phyloP scores from a whole-genome alignment of 805 yeast species.

The Ogataea glucozyma region DNA sequence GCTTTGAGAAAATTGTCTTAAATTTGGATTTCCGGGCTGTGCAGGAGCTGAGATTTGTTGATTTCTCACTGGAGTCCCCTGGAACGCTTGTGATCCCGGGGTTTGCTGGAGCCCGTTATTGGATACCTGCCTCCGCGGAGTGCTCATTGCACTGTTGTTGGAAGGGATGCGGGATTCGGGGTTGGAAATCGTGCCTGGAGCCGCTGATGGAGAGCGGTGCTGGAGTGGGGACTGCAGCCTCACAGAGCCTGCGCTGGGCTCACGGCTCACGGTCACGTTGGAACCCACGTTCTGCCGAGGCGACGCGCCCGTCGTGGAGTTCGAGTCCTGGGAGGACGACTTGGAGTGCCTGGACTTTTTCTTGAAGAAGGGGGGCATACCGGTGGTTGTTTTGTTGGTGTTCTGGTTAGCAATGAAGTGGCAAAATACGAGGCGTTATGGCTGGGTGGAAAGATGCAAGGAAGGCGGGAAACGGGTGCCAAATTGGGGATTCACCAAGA shows the following conservation, averaged over 20 bases:
- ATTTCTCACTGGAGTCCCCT: constrained; percentile 3
- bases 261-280: too few species aligned
- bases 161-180: constrained; percentile 10
- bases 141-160: constrained; percentile 3
- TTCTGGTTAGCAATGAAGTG: too few species aligned
- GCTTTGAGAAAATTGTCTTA: constrained; percentile 2
- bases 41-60: not conserved
- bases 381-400: not conserved
- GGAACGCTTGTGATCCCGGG: constrained; percentile 12
- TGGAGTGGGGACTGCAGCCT: constrained; percentile 10
- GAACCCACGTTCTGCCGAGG: constrained; percentile 17
- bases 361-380: constrained; percentile 28
- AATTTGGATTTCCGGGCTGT: not conserved
- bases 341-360: constrained; percentile 24
- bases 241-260: constrained; percentile 7
- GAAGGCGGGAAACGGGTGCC: too few species aligned
- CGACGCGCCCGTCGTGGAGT: constrained; percentile 10
- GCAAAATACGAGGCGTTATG: too few species aligned
- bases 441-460: too few species aligned
- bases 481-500: too few species aligned
- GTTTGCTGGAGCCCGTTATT: constrained; percentile 6
- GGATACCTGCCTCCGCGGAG: constrained; percentile 15
- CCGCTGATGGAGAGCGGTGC: constrained; percentile 3
- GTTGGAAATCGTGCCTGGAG: constrained; percentile 6
- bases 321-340: constrained; percentile 16